Evolutionary conservation across 2,329 filamentous ascomycete species (phyloP), one percentile per base, ranked within the genome.

Genomic region (Colletotrichum trifolii): DNA sequence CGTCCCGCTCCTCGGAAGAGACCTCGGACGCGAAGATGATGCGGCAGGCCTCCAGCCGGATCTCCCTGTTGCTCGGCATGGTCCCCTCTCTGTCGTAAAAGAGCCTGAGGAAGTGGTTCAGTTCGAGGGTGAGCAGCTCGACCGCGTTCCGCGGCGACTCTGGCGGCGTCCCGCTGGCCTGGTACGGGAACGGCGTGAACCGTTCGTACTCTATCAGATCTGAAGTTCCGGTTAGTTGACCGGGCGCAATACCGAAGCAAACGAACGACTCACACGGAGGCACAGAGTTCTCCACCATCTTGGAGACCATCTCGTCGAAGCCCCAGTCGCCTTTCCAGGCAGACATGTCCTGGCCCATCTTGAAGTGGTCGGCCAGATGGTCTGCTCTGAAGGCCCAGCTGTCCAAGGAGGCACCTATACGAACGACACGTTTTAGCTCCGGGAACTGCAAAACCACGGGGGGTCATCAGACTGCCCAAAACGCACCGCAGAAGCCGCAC

Each of bases 241-340:
- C 8, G 36, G 10, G 33, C 15, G 17, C 17, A 2, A 17, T 17
- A 17, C 17, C 17, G n/a, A 17, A 6, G n/a, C 9, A 2, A 46
- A 9, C 4, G 15, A 13, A 13, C 12, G 2, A 33, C 69, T 63
- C 48, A 71, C 69, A 79, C 8, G 77, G 76, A 13, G 76, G 76
- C 36, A 79, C 77, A 39, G 75, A 72, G 58, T 77, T 79, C 60
- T 79, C 75, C 46, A 78, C 73, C 54, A 77, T 73, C 40, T 76
- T 73, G 39, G 74, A 60, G 12, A 79, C 70, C 8, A 72, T 70
- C 2, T 70, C 63, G 9, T 78, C 77, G 53, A 80, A 78, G 43
- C 77, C 78, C 73, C 76, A 77, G 49, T 78, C 77, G 25, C 78
- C 78, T 59, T 75, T 75, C 77, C 76, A 80, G 39, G 76, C 73